Evolutionary conservation across 208 protist genomes (phyloP).

Genomic region (Tritrichomonas foetus): DNA sequence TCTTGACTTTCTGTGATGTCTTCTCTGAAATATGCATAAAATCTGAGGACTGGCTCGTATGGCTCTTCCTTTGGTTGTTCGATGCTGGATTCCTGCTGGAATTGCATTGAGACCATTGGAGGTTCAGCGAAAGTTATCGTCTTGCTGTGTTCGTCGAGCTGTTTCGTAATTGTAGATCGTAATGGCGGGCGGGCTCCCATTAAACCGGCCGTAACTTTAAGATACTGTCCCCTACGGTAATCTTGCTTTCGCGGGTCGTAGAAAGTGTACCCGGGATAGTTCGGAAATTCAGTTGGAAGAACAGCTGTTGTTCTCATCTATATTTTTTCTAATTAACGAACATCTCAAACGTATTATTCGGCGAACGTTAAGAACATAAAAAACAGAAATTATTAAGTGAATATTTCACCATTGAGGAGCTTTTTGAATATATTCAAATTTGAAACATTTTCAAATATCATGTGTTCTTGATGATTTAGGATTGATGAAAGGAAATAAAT

Average conservation of each 20-base stretch:
- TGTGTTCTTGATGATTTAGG: no score
- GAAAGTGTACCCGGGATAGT: neutral
- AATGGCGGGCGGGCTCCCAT: neutral
- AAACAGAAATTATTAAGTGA: no score
- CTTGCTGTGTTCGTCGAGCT: neutral
- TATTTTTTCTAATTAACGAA: no score
- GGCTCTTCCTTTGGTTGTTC: neutral
- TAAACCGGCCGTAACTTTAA: neutral
- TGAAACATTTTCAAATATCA: no score
- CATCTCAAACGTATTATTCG: no score
- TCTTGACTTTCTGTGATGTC: conserved; percentile 73
- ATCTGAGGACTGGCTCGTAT: conserved; percentile 69
- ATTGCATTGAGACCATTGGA: neutral
- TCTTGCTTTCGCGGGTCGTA: neutral
- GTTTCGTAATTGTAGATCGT: neutral
- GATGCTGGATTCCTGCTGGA: neutral
- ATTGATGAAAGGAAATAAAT: no score
- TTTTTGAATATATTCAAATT: no score
- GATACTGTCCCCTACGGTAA: neutral
- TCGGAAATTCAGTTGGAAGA: neutral
- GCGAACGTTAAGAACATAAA: no score
- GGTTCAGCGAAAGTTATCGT: neutral
- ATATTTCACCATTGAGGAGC: no score
- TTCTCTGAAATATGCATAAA: conserved; percentile 84
- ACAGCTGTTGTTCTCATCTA: no score